A percentile compares a stretch with the other conserved stretches of the same genome.
phyloP scores from a whole-genome alignment of 1,284 basidiomycete genomes.

The Ganoderma sinense region DNA sequence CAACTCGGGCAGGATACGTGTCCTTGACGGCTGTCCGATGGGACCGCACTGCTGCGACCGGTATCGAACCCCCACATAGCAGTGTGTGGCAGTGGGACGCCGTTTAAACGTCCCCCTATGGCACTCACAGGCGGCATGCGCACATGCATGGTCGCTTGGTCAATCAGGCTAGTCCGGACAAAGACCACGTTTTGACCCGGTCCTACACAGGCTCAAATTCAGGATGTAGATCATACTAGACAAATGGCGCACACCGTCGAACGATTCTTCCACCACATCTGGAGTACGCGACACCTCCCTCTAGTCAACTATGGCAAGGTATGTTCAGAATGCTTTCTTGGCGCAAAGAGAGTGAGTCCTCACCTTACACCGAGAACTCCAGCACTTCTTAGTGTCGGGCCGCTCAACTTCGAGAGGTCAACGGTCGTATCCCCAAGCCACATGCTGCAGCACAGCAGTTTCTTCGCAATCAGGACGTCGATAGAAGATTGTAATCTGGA shows the following conservation, averaged over 20 bases:
- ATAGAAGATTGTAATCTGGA: slow-evolving; percentile 10
- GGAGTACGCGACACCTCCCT: background rate
- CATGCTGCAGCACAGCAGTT: background rate
- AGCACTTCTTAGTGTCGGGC: background rate
- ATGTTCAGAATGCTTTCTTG: background rate
- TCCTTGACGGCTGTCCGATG: background rate
- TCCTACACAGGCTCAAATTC: background rate
- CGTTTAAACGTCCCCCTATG: background rate
- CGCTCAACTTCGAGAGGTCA: background rate
- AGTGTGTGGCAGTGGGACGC: background rate
- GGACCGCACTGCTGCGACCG: background rate
- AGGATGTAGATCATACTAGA: background rate
- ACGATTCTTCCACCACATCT: background rate
- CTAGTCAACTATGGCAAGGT: background rate
- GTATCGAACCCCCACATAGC: background rate
- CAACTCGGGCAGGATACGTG: background rate
- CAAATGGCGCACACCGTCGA: background rate
- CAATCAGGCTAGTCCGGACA: background rate
- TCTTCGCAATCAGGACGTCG: background rate
- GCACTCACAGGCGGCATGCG: background rate
- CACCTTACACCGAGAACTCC: background rate
- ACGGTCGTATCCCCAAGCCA: background rate
- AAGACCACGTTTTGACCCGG: too few species aligned
- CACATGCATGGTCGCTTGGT: background rate
- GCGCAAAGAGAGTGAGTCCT: background rate